phyloP scores from a whole-genome alignment of 2,329 filamentous ascomycete species.

The Alternaria dauci region DNA sequence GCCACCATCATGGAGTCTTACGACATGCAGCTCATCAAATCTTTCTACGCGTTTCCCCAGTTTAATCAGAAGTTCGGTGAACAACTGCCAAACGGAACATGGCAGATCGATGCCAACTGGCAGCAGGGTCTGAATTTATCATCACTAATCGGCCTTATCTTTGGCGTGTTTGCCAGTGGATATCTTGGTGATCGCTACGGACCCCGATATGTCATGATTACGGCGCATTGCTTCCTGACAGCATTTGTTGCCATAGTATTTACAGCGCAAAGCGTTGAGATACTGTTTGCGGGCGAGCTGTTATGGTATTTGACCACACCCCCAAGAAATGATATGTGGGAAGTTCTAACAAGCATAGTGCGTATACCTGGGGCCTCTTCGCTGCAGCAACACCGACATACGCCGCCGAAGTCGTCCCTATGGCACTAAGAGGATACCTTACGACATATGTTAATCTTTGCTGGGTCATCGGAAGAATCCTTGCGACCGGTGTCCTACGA shows the following conservation, averaged over 20 bases:
- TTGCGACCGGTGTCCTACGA: slow-evolving; percentile 72
- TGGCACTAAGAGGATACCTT: slow-evolving; percentile 65
- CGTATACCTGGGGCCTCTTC: slow-evolving; percentile 52
- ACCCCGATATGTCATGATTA: slow-evolving; percentile 21
- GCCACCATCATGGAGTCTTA: slow-evolving; percentile 89
- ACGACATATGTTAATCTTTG: slow-evolving; percentile 74
- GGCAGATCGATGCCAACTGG: slow-evolving; percentile 50
- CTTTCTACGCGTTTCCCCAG: slow-evolving; percentile 66
- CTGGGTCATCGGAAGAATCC: slow-evolving; percentile 74
- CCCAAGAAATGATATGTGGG: background rate
- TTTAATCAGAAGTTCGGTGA: slow-evolving; percentile 52
- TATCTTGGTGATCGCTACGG: slow-evolving; percentile 50
- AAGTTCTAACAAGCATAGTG: slow-evolving; percentile 12
- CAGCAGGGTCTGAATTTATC: slow-evolving; percentile 38
- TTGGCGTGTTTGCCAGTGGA: slow-evolving; percentile 52
- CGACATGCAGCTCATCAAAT: slow-evolving; percentile 78
- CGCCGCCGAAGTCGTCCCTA: slow-evolving; percentile 67
- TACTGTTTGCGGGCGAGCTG: slow-evolving; percentile 66
- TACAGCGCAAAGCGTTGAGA: slow-evolving; percentile 51
- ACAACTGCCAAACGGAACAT: slow-evolving; percentile 40
- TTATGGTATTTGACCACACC: slow-evolving; percentile 42
- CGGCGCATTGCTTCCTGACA: slow-evolving; percentile 8
- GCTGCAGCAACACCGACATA: slow-evolving; percentile 51
- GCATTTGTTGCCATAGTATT: slow-evolving; percentile 17
- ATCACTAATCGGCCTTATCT: slow-evolving; percentile 29